Evolutionary conservation across 1,139 yeast species (phyloP), one percentile per base, ranked within the genome.

Genomic region (Candida labiduridarum): DNA sequence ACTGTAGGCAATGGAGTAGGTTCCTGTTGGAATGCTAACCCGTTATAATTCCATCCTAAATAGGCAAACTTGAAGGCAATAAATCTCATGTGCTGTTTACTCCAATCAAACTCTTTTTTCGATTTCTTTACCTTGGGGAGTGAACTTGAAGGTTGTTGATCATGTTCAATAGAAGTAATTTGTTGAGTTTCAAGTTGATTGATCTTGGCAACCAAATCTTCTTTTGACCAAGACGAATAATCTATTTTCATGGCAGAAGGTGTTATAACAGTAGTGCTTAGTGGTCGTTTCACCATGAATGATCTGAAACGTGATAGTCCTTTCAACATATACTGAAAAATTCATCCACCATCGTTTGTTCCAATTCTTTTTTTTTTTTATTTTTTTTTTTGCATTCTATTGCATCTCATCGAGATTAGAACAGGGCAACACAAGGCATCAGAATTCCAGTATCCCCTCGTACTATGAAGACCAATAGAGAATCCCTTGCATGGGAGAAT

Each of bases 11-110:
- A 72, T 1, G 87, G 89, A 0, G 95, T 87, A 1, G 82, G 82
- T 35, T 83, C 88, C 52, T 77, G 78, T 65, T 94, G 99, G 47
- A 80, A 74, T 1, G 96, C 97, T 31, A 94, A 74, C 0, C 99
- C 99, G 60, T 87, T 89, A 66, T 92, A 94, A 60, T 88, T 82
- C 97, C 97, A 91, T 14, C 99, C 97, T 38, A 89, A 66, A 65
- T 94, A 94, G 0, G 97, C 88, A 71, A 94, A 94, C 56, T 82
- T 74, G 34, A 94, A 64, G 0, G 96, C 98, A 18, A 94, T 79
- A 57, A 82, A 83, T 48, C 98, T 71, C 5, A 83, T 83, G n/a
- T 75, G 61, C 60, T 83, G 84, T 55, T 82, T 84, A 18, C 83
- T 71, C 61, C 89, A 89, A 59, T 89, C 96, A 64, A 92, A 83